Conservation (phyloP, 495 filamentous ascomycete species). For the Cryomyces minteri region DNA sequence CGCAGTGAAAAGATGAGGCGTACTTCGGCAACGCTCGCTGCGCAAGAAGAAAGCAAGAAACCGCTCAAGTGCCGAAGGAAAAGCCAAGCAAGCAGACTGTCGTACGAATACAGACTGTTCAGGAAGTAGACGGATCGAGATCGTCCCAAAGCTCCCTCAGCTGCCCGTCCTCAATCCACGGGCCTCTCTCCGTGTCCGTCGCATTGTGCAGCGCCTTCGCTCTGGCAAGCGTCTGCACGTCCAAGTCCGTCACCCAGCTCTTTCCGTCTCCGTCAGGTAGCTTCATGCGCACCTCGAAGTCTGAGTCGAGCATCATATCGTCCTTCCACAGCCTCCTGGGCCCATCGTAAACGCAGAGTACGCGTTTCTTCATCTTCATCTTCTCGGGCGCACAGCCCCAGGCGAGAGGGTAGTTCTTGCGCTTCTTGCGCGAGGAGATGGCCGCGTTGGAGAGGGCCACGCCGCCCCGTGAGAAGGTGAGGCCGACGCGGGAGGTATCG, state of each 20-base stretch:
- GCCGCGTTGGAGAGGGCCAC: constrained; percentile 23
- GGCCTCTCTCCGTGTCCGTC: constrained; percentile 67
- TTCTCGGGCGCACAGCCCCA: constrained; percentile 84
- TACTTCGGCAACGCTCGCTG: too few species aligned
- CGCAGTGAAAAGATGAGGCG: too few species aligned
- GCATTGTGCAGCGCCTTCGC: constrained; percentile 63
- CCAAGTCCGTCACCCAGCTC: constrained; percentile 80
- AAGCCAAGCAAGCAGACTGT: too few species aligned
- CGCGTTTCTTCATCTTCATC: constrained; percentile 96
- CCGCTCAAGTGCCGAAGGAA: too few species aligned
- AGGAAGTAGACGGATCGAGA: too few species aligned
- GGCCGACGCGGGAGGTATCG: constrained; percentile 14
- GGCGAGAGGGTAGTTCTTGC: constrained; percentile 75
- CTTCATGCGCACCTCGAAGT: constrained; percentile 80
- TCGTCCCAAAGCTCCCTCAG: too few species aligned
- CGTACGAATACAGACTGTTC: too few species aligned
- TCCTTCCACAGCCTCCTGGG: constrained; percentile 82
- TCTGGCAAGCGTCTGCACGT: constrained; percentile 74
- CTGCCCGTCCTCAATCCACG: constrained; percentile 32
- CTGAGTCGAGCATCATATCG: constrained; percentile 95
- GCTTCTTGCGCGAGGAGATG: constrained; percentile 59
- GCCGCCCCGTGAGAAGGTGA: constrained; percentile 29
- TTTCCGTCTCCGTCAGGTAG: constrained; percentile 46
- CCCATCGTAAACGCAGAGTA: constrained; percentile 85
- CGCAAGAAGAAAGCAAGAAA: too few species aligned